Conservation (phyloP, 495 filamentous ascomycete species). For the Penicillium silybi region DNA sequence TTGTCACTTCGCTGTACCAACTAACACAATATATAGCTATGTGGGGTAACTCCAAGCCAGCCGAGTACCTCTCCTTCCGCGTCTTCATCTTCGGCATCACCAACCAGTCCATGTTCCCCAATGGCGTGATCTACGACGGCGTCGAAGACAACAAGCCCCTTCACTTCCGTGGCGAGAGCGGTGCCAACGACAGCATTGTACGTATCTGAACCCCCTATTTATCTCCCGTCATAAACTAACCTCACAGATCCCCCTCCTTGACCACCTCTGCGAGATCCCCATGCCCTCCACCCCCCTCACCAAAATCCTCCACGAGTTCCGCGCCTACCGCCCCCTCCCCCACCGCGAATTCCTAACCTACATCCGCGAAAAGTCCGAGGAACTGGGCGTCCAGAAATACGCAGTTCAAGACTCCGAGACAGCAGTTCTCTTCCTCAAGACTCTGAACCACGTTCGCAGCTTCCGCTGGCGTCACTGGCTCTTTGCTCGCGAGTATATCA, state of each 20-base stretch:
- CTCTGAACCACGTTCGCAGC: constrained; percentile 79
- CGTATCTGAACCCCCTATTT: constrained; percentile 1
- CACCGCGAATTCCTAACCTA: constrained; percentile 78
- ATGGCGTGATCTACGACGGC: constrained; percentile 84
- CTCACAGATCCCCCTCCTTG: constrained; percentile 68
- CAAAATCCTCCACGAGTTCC: constrained; percentile 79
- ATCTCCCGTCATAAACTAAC: not conserved
- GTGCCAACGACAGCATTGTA: constrained; percentile 84
- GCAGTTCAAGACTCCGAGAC: constrained; percentile 51
- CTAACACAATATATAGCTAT: constrained; percentile 50
- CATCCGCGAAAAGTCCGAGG: constrained; percentile 54
- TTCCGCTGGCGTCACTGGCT: constrained; percentile 95
- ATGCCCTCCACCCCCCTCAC: constrained; percentile 86
- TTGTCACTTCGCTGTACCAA: no score
- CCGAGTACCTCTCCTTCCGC: constrained; percentile 75
- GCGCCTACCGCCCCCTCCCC: constrained; percentile 76
- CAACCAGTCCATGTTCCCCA: constrained; percentile 84
- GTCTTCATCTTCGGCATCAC: constrained; percentile 95
- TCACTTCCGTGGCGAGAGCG: constrained; percentile 79
- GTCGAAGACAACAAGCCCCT: constrained; percentile 64
- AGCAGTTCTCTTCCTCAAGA: constrained; percentile 62
- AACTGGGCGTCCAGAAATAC: constrained; percentile 57
- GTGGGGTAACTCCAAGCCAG: constrained; percentile 79
- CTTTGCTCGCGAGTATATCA: constrained; percentile 91
- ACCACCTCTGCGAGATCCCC: constrained; percentile 72